Percentiles rank a stretch among this genome's conserved stretches.
phyloP scores from a whole-genome alignment of 768 basidiomycete species.

The Trametes elegans region DNA sequence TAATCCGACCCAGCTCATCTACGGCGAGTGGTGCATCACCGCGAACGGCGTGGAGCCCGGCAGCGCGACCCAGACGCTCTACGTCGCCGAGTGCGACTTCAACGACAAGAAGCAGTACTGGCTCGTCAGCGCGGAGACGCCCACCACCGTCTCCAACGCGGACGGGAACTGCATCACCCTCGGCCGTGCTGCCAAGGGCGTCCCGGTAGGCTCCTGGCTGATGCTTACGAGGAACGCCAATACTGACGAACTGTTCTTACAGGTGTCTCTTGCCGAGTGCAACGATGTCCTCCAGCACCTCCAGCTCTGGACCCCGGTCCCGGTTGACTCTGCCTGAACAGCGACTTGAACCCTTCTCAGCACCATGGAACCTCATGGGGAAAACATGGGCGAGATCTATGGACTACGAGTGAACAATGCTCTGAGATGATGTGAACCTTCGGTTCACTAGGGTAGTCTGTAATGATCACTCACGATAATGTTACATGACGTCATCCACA shows the following conservation, averaged over 20 bases:
- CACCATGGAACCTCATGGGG: too few relatives aligned
- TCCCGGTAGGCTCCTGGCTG: background rate
- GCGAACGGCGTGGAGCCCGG: constrained; percentile 13
- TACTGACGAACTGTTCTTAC: background rate
- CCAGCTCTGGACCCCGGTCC: constrained; percentile 8
- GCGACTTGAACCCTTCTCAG: background rate
- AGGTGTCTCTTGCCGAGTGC: constrained; percentile 6
- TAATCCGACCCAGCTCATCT: constrained; percentile 3
- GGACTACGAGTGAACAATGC: background rate
- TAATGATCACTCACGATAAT: background rate
- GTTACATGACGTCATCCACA: background rate
- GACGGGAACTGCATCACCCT: constrained; percentile 17
- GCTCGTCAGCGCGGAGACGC: constrained; percentile 12
- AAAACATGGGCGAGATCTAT: too few relatives aligned
- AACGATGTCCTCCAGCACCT: background rate
- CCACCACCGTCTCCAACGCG: constrained; percentile 14
- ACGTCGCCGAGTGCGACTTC: constrained; percentile 10
- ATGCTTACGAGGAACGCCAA: too few relatives aligned
- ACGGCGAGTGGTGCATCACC: constrained; percentile 10
- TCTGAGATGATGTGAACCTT: background rate
- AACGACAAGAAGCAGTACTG: constrained; percentile 8
- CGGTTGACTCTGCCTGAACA: background rate
- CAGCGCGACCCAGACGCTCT: constrained; percentile 1
- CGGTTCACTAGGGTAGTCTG: background rate
- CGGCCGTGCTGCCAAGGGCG: constrained; percentile 9